Conservation (phyloP, 2,329 filamentous ascomycete genomes). For the Xylaria digitata region DNA sequence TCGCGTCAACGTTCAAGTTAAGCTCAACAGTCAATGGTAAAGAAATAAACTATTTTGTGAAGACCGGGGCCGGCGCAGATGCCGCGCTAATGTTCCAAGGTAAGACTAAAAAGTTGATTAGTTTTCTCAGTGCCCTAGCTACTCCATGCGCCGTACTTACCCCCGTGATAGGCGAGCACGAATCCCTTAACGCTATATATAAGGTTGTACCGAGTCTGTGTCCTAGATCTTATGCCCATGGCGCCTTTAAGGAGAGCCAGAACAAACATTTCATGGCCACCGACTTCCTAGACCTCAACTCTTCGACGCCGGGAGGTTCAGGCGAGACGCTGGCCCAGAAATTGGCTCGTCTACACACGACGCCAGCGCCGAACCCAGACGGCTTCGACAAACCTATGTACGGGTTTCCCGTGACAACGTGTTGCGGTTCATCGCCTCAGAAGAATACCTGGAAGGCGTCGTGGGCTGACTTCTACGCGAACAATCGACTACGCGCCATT, state of each 20-base stretch:
- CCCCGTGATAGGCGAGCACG: conserved; percentile 75
- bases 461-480: conserved; percentile 89
- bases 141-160: conserved; percentile 17
- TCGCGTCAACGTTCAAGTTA: conserved; percentile 73
- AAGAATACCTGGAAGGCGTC: conserved; percentile 77
- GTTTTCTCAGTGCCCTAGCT: background rate
- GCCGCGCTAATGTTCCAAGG: conserved; percentile 77
- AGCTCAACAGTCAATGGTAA: conserved; percentile 60
- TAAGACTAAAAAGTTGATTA: conserved; percentile 45
- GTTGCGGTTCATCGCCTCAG: conserved; percentile 86
- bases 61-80: conserved; percentile 70
- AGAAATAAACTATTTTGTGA: conserved; percentile 74
- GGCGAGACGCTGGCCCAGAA: conserved; percentile 76
- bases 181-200: conserved; percentile 85
- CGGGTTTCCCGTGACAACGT: conserved; percentile 86
- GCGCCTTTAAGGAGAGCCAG: conserved; percentile 66
- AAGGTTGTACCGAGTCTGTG: conserved; percentile 77
- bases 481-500: conserved; percentile 77
- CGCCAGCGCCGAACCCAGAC: conserved; percentile 73
- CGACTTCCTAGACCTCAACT: conserved; percentile 79
- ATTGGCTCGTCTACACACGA: conserved; percentile 81
- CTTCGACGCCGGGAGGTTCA: conserved; percentile 56
- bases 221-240: conserved; percentile 79
- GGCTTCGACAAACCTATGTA: conserved; percentile 73
- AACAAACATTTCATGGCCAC: conserved; percentile 72